Percentiles rank a stretch among this genome's conserved stretches.
Evolutionary conservation across 257 asterid species (phyloP).

Genomic region (Echium plantagineum): DNA sequence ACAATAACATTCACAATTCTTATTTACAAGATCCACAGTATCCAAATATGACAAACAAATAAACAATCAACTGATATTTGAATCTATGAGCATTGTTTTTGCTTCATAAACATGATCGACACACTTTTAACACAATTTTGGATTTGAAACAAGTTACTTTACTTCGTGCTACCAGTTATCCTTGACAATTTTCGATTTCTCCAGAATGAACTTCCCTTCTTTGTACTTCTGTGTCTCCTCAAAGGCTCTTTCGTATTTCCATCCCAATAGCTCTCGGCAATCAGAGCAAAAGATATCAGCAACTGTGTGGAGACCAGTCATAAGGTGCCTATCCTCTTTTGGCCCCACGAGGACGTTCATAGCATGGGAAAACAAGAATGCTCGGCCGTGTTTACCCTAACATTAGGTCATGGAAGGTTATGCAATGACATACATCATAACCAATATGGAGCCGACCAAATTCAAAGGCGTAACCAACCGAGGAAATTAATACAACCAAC

Average conservation of each 20-base stretch:
- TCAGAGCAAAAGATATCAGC: conserved; percentile 57
- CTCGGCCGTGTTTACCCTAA: conserved; percentile 69
- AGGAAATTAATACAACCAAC: background rate
- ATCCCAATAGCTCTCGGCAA: conserved; percentile 57
- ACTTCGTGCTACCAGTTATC: conserved; percentile 51
- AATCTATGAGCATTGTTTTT: conserved; percentile 8
- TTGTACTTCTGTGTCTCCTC: conserved; percentile 67
- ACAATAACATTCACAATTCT: conserved; percentile 14
- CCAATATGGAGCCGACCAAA: no score
- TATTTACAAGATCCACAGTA: conserved; percentile 13
- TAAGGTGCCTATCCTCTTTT: conserved; percentile 55
- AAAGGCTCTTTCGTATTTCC: conserved; percentile 71
- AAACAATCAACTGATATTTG: conserved; percentile 25
- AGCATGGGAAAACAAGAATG: conserved; percentile 64
- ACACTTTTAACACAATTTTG: conserved; percentile 9
- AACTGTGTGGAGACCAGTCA: conserved; percentile 75
- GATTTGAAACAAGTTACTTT: conserved; percentile 1
- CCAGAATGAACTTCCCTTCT: conserved; percentile 71
- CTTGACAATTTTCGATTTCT: conserved; percentile 62
- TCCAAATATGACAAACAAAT: conserved; percentile 12
- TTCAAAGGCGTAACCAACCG: background rate
- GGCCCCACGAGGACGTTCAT: conserved; percentile 54
- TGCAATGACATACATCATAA: no score
- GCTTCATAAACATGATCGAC: conserved; percentile 3
- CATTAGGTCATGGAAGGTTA: conserved; percentile 2